Base-by-base conservation (phyloP, 148 eudicot species). In the Rhododendron molle region DNA sequence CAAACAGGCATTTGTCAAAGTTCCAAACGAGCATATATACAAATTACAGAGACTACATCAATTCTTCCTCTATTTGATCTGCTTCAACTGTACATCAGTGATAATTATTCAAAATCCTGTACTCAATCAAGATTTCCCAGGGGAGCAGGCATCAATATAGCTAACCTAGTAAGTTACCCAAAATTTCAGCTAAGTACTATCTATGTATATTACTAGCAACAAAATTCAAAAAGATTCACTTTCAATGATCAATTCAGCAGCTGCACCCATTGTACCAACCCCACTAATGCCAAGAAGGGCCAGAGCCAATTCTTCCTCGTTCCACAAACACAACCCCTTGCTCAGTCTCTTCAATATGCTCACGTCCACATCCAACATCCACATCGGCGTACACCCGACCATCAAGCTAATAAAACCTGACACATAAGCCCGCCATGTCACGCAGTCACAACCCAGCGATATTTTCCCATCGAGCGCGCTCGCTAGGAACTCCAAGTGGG, bases 341-440 rank as follows among this genome's bases (percentile, higher is more conserved):
- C 98, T 92, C 84, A 97, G 85, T 81, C 93, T 95, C 90, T 90
- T 94, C 86, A 95, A 83, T 40, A 95, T 85, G 23, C 83, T 85
- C 58, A 94, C 92, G 43, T 97, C 96, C 11, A 93, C 91, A 79
- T 97, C 98, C 44, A 40, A 67, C 85, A 96, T 86, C 99, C 98
- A 97, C 18, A 76, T 49, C 0, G 96, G 98, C 0, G 96, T 87
- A 81, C 97, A 94, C 28, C 93, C 88, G 43, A 94, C 95, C 87
- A 97, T 88, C 92, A 97, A 91, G 80, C 97, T 93, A 83, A 96
- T 87, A 76, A 94, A 93, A 7, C 98, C 96, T 1, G 92, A 90
- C 21, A 94, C 95, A 58, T 97, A 97, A 1, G 98, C 93, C 81
- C 87, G 91, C 99, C 99, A 97, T 0, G 95, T 93, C 2, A 93